phyloP scores from a whole-genome alignment of 108 stramenopile genomes.

The Seminavis robusta region DNA sequence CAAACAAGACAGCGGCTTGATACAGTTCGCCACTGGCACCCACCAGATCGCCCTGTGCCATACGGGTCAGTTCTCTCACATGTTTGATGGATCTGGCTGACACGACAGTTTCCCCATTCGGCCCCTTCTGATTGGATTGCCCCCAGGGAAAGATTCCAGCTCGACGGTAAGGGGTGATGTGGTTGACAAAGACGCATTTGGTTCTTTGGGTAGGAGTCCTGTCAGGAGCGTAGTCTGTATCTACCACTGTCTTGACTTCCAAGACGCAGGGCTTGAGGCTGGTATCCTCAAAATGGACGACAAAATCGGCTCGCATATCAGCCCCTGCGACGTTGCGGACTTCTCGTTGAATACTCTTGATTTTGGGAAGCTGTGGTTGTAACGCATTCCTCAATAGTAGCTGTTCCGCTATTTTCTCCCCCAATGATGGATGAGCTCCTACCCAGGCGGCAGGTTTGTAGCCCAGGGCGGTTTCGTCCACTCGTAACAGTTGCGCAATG shows the following conservation, averaged over 20 bases:
- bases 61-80: slow-evolving; percentile 41
- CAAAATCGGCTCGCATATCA: slow-evolving; percentile 46
- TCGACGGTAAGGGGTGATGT: slow-evolving; percentile 29
- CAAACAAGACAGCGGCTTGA: slow-evolving; percentile 43
- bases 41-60: slow-evolving; percentile 9
- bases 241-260: slow-evolving; percentile 64
- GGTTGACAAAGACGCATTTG: slow-evolving; percentile 35
- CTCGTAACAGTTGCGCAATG: slow-evolving; percentile 37
- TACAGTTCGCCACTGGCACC: slow-evolving; percentile 2
- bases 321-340: slow-evolving; percentile 34
- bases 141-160: slow-evolving; percentile 69
- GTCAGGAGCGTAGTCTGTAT: slow-evolving; percentile 40
- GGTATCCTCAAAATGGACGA: slow-evolving; percentile 26
- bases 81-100: slow-evolving; percentile 65
- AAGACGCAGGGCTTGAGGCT: slow-evolving; percentile 26
- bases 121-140: slow-evolving; percentile 46
- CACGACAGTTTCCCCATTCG: slow-evolving; percentile 58
- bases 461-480: slow-evolving; percentile 32
- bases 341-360: slow-evolving; percentile 21
- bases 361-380: slow-evolving; percentile 27
- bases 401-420: slow-evolving; percentile 47
- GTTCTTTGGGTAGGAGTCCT: slow-evolving; percentile 12
- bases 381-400: slow-evolving; percentile 33
- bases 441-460: slow-evolving; percentile 42
- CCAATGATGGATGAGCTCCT: slow-evolving; percentile 56